Evolutionary conservation across 23 red algal genomes (phyloP), one percentile per base, ranked within the genome.

Genomic region (Gracilariopsis chorda): DNA sequence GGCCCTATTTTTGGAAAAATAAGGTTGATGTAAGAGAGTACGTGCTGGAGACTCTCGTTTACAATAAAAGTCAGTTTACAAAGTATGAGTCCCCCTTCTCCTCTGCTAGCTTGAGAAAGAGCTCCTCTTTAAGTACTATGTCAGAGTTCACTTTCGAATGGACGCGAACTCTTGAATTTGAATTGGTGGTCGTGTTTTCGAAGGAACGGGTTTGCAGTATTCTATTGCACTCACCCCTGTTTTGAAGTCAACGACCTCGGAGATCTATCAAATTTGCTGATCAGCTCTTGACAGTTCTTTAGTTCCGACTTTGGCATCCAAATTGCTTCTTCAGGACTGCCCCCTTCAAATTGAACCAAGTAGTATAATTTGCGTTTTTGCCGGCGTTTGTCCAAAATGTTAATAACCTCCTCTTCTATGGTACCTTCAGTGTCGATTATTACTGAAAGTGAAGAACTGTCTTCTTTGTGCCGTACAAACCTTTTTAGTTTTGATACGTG

Each of bases 251-350:
- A 69, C 34, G 63, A 69, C 29, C 34, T 69, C 63, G 63, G 63
- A 32, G 42, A 69, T 37, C 34, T 40, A 19, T 69, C 63, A 40
- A 51, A 78, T 35, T 49, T 56, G 35, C 33, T 40, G 35, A 51
- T 56, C 27, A 78, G 32, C 20, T 78, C 73, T 41, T 78, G 45
- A 23, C 73, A 35, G 32, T 78, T 17, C 23, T n/a, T 36, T 13
- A 78, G 49, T 29, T 87, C 1, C 40, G 44, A 63, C 17, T 87
- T 87, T 35, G 42, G 82, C 82, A 87, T 87, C 82, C 82, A 87
- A 8, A 87, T 51, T 35, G 63, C 29, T 39, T 69, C 63, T 25
- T 69, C 16, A n/a, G 21, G 19, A 39, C 16, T 69, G 63, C 42
- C 35, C 42, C 63, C 63, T 69, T 69, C 63, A 69, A 69, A 69